phyloP scores from a whole-genome alignment of 2,329 filamentous ascomycete genomes.

The Penicillium italicum region DNA sequence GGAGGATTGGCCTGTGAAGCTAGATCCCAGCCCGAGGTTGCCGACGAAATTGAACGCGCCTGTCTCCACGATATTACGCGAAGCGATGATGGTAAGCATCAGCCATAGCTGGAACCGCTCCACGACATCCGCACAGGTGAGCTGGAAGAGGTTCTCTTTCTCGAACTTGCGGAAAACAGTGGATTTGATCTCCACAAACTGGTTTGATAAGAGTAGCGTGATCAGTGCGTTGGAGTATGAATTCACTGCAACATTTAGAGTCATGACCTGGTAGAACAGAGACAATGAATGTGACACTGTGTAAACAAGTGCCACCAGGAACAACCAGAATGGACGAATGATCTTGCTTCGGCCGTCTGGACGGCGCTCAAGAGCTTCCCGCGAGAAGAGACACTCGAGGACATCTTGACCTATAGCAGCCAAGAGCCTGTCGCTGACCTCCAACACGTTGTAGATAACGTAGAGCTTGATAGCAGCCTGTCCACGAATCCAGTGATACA shows the following conservation, averaged over 20 bases:
- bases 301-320: slow-evolving; percentile 78
- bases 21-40: slow-evolving; percentile 33
- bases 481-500: slow-evolving; percentile 96
- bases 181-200: slow-evolving; percentile 98
- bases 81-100: slow-evolving; percentile 92
- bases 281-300: slow-evolving; percentile 83
- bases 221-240: slow-evolving; percentile 95
- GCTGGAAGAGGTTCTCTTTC: slow-evolving; percentile 94
- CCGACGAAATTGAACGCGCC: slow-evolving; percentile 66
- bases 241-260: slow-evolving; percentile 95
- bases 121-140: slow-evolving; percentile 94
- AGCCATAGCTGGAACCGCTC: slow-evolving; percentile 97
- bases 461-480: slow-evolving; percentile 98
- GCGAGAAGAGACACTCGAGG: slow-evolving; percentile 89
- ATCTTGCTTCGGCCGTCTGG: slow-evolving; percentile 87
- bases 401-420: slow-evolving; percentile 94
- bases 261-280: slow-evolving; percentile 96
- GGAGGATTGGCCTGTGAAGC: slow-evolving; percentile 29
- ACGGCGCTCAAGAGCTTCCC: slow-evolving; percentile 85
- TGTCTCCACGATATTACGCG: slow-evolving; percentile 94
- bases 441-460: slow-evolving; percentile 96
- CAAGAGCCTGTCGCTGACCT: slow-evolving; percentile 81
- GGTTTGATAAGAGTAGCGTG: slow-evolving; percentile 89
- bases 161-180: slow-evolving; percentile 99
- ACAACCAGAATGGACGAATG: slow-evolving; percentile 84